A percentile compares a stretch with the other conserved stretches of the same genome.
phyloP scores from a whole-genome alignment of 805 yeast species.

The Wickerhamiella slavikovae region DNA sequence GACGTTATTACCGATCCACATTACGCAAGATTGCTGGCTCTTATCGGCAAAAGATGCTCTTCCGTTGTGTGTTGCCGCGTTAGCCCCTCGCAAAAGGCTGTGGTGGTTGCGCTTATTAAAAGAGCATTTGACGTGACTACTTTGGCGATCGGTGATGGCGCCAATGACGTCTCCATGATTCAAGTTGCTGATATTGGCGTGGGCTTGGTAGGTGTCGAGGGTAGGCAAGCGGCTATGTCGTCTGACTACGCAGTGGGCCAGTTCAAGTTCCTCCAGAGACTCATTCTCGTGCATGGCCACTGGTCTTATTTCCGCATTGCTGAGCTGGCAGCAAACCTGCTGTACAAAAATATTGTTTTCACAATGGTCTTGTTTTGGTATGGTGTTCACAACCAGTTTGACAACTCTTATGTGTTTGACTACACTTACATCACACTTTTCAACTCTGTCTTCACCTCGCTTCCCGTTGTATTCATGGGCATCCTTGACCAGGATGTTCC shows the following conservation, averaged over 20 bases:
- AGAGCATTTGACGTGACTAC: constrained; percentile 51
- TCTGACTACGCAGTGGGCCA: constrained; percentile 73
- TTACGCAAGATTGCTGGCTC: constrained; percentile 25
- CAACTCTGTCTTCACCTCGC: constrained; percentile 65
- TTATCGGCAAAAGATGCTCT: constrained; percentile 56
- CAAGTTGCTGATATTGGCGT: constrained; percentile 73
- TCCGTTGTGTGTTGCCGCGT: constrained; percentile 69
- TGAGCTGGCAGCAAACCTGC: constrained; percentile 66
- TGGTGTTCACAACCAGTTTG: constrained; percentile 48
- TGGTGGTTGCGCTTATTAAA: constrained; percentile 51
- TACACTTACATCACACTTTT: constrained; percentile 62
- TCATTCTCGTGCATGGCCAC: constrained; percentile 58
- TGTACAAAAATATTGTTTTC: constrained; percentile 57
- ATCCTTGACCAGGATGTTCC: constrained; percentile 61
- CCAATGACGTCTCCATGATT: constrained; percentile 77
- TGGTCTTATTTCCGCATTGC: constrained; percentile 62
- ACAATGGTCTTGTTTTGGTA: constrained; percentile 64
- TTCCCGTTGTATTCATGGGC: constrained; percentile 58
- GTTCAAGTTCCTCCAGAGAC: constrained; percentile 44
- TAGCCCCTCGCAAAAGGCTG: constrained; percentile 72
- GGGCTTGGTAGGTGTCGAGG: constrained; percentile 79
- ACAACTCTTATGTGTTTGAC: constrained; percentile 59
- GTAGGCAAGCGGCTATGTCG: constrained; percentile 73
- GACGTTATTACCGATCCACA: constrained; percentile 4
- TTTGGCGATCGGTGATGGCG: constrained; percentile 70